Evolutionary conservation across 306 rosid species (phyloP), one percentile per base, ranked within the genome.

Genomic region (Senna tora): DNA sequence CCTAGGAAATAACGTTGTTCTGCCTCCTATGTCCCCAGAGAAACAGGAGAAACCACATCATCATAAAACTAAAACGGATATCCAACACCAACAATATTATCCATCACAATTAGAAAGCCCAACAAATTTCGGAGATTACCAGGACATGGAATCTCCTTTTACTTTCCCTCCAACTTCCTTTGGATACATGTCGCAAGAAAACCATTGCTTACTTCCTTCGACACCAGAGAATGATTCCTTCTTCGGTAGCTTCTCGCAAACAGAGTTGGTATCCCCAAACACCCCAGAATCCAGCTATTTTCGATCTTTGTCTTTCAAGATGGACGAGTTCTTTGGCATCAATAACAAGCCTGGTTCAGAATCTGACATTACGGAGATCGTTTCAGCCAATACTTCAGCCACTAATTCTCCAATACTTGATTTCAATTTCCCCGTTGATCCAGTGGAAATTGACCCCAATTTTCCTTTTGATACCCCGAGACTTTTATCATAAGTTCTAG

Each of bases 351-450:
- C 75, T 1, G 59, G 36, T 42, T 81, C 83, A 4, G 86, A 84
- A 41, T 75, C 87, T 74, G 85, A 84, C 45, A 72, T 73, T 25
- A 62, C 76, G 3, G 84, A 78, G 67, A 86, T 92, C 14, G 46
- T 83, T 87, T 85, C 90, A 1, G 83, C 89, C 75, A 71, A 77
- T 71, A 83, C 86, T 75, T 87, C 94, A 33, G 49, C 85, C 43
- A 70, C 83, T 77, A 86, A 75, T 63, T 86, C 88, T 68, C 88
- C 95, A 19, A 86, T 85, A 34, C 83, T 82, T 16, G 91, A 86
- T 52, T 67, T 88, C 69, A 85, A 85, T 68, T 90, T 92, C 85
- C 50, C 89, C 12, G 80, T 85, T 55, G 88, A 86, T 43, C 79
- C 71, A 0, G 78, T 43, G 36, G 86, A 83, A 55, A 50, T 84